Evolutionary conservation across 208 protist genomes (phyloP), one percentile per base, ranked within the genome.

Genomic region (Lotmaria passim): DNA sequence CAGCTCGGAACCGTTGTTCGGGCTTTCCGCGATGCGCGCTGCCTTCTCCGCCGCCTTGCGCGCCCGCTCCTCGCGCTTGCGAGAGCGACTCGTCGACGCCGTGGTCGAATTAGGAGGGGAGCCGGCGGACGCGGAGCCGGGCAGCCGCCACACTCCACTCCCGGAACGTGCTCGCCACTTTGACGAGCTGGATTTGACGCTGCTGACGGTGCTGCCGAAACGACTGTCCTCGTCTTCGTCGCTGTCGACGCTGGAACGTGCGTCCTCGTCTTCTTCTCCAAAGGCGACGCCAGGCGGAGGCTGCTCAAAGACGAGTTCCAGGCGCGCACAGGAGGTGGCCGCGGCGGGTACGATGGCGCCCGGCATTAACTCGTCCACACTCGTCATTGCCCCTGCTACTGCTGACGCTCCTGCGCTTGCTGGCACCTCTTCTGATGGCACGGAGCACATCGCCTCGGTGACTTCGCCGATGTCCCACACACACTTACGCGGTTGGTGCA

Each of bases 401-500:
- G 1, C 19, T 36, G 14, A 58, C 23, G 26, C 50, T 62, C 1
- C 17, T 38, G 4, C 5, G n/a, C n/a, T n/a, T n/a, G n/a, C n/a
- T n/a, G n/a, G n/a, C n/a, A n/a, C 48, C 34, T 50, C 69, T 15
- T 34, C 55, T 5, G 23, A 21, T 4, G 53, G 39, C 8, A 76
- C 52, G 7, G 51, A 41, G 47, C 70, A 73, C 65, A 69, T 69
- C 39, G 68, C 73, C 50, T 82, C 80, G 2, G 71, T 53, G 6
- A 91, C 74, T 14, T 59, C 65, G 10, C 80, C 75, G 39, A 89
- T 79, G 30, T 87, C 78, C 86, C 83, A 91, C 10, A 81, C 60
- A 31, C 79, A 73, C 62, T 87, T 81, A 38, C 83, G 86, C 34
- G 83, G 76, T 66, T 66, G 65, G 21, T 79, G 57, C 44, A 69